Evolutionary conservation across 352 stramenopile species (phyloP).

Genomic region (Peronospora destructor): DNA sequence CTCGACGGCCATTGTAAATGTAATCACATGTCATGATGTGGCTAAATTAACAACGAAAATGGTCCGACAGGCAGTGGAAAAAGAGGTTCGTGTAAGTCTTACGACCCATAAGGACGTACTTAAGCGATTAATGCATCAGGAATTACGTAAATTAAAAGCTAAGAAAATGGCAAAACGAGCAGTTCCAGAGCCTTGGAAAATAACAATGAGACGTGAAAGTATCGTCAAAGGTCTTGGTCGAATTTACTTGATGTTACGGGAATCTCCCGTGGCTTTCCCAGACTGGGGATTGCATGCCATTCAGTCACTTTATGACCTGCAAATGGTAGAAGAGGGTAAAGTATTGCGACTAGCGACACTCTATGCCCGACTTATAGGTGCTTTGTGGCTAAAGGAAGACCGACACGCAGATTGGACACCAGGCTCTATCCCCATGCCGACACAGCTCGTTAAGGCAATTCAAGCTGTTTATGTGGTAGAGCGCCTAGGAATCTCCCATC

Average conservation of each 20-base stretch:
- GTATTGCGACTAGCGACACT: constrained; percentile 38
- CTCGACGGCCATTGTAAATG: constrained; percentile 47
- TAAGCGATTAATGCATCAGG: constrained; percentile 84
- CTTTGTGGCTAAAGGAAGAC: constrained; percentile 46
- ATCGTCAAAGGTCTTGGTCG: constrained; percentile 37
- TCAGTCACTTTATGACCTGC: constrained; percentile 58
- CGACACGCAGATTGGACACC: constrained; percentile 38
- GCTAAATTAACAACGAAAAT: constrained; percentile 69
- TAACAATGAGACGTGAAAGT: constrained; percentile 31
- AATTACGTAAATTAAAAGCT: constrained; percentile 70
- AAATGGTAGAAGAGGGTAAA: constrained; percentile 43
- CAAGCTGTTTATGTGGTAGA: constrained; percentile 68
- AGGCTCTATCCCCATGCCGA: constrained; percentile 33
- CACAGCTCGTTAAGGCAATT: constrained; percentile 53
- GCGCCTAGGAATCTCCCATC: constrained; percentile 56
- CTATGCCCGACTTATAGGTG: constrained; percentile 50
- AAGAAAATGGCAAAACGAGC: constrained; percentile 62
- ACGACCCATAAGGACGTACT: constrained; percentile 85
- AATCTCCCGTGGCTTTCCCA: constrained; percentile 13
- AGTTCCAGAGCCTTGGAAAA: constrained; percentile 58
- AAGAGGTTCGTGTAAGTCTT: constrained; percentile 78
- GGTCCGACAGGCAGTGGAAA: constrained; percentile 79
- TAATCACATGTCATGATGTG: constrained; percentile 63
- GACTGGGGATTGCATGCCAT: constrained; percentile 48
- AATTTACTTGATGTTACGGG: constrained; percentile 38